Conservation (phyloP, 257 asterid species). For the Capsicum chinense region DNA sequence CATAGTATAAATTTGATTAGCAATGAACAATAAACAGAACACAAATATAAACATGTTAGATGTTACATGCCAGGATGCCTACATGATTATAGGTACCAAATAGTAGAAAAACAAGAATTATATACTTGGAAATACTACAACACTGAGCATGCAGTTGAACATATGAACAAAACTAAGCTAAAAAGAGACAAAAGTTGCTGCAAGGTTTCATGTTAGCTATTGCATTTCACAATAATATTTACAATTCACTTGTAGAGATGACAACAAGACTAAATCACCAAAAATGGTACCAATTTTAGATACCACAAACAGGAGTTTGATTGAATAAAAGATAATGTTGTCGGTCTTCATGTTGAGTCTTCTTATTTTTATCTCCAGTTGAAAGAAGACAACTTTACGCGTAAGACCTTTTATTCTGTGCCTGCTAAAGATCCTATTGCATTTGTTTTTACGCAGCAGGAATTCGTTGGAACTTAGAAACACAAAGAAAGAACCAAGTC, state of each 20-base stretch:
- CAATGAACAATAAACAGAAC: too few species aligned
- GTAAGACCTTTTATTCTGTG: conserved; percentile 43
- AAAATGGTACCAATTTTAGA: background rate
- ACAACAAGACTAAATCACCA: conserved; percentile 14
- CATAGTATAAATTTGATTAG: too few species aligned
- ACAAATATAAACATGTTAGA: too few species aligned
- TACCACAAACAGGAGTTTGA: background rate
- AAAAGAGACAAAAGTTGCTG: background rate
- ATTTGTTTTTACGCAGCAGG: conserved; percentile 41
- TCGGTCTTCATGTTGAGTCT: conserved; percentile 46
- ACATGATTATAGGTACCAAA: background rate
- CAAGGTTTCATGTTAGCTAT: conserved; percentile 9
- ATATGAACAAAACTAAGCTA: conserved; percentile 21
- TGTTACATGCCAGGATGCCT: background rate
- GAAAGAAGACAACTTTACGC: conserved; percentile 40
- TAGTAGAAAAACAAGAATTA: background rate
- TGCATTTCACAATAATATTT: background rate
- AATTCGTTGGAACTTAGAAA: background rate
- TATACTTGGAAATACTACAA: background rate
- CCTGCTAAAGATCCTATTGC: conserved; percentile 54
- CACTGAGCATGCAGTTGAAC: conserved; percentile 2
- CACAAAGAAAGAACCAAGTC: conserved; percentile 34
- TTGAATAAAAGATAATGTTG: too few species aligned
- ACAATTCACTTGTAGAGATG: conserved; percentile 4
- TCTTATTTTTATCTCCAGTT: conserved; percentile 40